These are phyloP conservation scores for Aureobasidium sp. DNA, from an alignment of 2,329 filamentous ascomycete species.

Conservation along the genomic window DNA sequence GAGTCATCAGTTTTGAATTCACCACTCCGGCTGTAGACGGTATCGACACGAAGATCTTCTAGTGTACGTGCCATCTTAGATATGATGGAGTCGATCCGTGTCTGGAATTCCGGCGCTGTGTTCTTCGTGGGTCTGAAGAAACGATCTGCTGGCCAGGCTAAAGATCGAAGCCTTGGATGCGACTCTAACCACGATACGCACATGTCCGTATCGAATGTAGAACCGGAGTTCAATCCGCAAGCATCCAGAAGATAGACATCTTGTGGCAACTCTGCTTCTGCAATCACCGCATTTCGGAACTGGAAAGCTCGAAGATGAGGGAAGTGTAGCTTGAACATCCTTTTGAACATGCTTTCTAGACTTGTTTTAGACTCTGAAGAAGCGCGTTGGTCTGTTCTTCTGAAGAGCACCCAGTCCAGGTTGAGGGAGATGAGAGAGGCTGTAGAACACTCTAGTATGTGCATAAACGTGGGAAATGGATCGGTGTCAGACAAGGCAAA, in stretches of 20 bases:
- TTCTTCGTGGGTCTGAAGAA: slow-evolving; percentile 30
- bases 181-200: slow-evolving; percentile 36
- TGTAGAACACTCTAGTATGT: not conserved
- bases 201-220: not conserved
- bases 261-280: slow-evolving; percentile 27
- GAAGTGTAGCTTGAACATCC: slow-evolving; percentile 29
- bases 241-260: slow-evolving; percentile 28
- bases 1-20: slow-evolving; percentile 20
- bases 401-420: slow-evolving; percentile 27
- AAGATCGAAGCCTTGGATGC: slow-evolving; percentile 34
- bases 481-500: not conserved
- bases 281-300: slow-evolving; percentile 34
- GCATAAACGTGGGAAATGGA: not conserved
- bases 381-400: slow-evolving; percentile 1
- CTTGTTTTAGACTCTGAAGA: not conserved
- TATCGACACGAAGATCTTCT: slow-evolving; percentile 34
- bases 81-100: slow-evolving; percentile 24
- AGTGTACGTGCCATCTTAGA: slow-evolving; percentile 31
- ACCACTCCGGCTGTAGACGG: slow-evolving; percentile 17
- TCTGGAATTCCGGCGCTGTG: slow-evolving; percentile 18
- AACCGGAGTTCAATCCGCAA: not conserved
- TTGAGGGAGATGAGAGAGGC: slow-evolving; percentile 25
- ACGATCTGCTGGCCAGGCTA: slow-evolving; percentile 39
- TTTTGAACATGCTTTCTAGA: slow-evolving; percentile 14
- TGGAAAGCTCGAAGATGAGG: slow-evolving; percentile 38